These are phyloP conservation scores for Monascus purpureus DNA, from an alignment of 495 filamentous ascomycete genomes.

Conservation along the genomic window DNA sequence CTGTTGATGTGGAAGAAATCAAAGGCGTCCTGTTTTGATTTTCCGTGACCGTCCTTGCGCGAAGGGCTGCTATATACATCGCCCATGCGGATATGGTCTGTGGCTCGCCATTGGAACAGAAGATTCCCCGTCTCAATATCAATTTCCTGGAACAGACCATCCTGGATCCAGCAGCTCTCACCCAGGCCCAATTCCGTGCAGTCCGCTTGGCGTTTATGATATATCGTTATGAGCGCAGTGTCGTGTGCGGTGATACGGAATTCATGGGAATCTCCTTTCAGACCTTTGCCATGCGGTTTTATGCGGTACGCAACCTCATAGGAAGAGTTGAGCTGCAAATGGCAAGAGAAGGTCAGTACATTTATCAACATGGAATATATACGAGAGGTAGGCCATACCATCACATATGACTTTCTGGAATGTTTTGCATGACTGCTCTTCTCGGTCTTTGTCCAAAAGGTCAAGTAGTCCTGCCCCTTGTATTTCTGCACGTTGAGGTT, in stretches of 20 bases:
- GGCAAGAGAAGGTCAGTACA: too few species aligned
- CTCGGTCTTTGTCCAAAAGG: too few species aligned
- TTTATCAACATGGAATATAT: too few species aligned
- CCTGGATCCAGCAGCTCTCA: constrained; percentile 26
- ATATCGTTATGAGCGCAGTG: constrained; percentile 38
- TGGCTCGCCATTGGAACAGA: constrained; percentile 27
- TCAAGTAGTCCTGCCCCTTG: too few species aligned
- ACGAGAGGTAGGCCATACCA: too few species aligned
- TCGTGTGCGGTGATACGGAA: constrained; percentile 29
- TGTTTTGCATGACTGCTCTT: too few species aligned
- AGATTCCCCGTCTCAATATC: constrained; percentile 26
- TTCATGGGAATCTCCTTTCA: constrained; percentile 30
- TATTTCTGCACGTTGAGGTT: too few species aligned
- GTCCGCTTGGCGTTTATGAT: constrained; percentile 32
- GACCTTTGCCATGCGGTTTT: too few species aligned
- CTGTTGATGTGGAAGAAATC: constrained; percentile 48
- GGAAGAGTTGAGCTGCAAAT: too few species aligned
- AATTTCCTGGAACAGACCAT: constrained; percentile 32
- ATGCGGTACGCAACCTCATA: too few species aligned
- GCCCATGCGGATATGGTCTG: constrained; percentile 13
- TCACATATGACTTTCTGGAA: too few species aligned
- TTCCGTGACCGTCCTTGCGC: constrained; percentile 8
- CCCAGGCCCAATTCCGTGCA: constrained; percentile 31
- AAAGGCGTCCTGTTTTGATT: constrained; percentile 7
- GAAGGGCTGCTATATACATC: constrained; percentile 11